Conservation (phyloP, 1,284 basidiomycete genomes). For the Coniferiporia weirii region DNA sequence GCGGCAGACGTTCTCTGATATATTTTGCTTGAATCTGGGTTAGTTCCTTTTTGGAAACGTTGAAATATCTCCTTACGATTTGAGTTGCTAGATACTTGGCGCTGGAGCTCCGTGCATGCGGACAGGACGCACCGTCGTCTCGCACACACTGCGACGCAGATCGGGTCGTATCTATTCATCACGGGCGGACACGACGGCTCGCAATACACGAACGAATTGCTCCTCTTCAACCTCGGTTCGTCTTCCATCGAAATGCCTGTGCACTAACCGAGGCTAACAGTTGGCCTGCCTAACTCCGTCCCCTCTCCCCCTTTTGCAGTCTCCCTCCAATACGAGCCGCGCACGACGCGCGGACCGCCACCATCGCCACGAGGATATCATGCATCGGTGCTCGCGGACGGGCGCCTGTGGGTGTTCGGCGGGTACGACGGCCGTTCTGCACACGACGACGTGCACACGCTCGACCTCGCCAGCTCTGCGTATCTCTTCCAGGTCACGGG, state of each 20-base stretch:
- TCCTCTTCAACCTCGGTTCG: slow-evolving; percentile 83
- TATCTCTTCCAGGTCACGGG: slow-evolving; percentile 91
- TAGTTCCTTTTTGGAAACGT: slow-evolving; percentile 24
- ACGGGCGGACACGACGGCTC: slow-evolving; percentile 83
- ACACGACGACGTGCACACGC: slow-evolving; percentile 79
- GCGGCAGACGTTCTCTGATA: slow-evolving; percentile 76
- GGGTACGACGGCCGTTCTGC: slow-evolving; percentile 81
- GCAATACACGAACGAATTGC: slow-evolving; percentile 73
- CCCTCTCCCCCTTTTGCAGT: slow-evolving; percentile 41
- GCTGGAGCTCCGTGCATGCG: slow-evolving; percentile 63
- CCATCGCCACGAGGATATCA: slow-evolving; percentile 81
- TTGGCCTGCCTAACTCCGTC: neutral
- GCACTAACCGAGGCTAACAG: slow-evolving; percentile 3
- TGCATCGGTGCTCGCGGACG: slow-evolving; percentile 75
- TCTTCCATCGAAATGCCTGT: slow-evolving; percentile 6
- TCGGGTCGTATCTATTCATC: slow-evolving; percentile 91
- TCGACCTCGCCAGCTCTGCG: slow-evolving; percentile 84
- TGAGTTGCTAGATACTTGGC: slow-evolving; percentile 49
- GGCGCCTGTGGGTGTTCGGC: slow-evolving; percentile 80
- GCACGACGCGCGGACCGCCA: slow-evolving; percentile 58
- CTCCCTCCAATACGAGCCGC: slow-evolving; percentile 60
- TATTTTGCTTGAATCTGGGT: slow-evolving; percentile 86
- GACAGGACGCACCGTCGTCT: slow-evolving; percentile 62
- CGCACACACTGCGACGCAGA: slow-evolving; percentile 84
- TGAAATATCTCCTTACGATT: slow-evolving; percentile 8